phyloP scores from a whole-genome alignment of 73 alveolate species.

The Breviolum minutum region DNA sequence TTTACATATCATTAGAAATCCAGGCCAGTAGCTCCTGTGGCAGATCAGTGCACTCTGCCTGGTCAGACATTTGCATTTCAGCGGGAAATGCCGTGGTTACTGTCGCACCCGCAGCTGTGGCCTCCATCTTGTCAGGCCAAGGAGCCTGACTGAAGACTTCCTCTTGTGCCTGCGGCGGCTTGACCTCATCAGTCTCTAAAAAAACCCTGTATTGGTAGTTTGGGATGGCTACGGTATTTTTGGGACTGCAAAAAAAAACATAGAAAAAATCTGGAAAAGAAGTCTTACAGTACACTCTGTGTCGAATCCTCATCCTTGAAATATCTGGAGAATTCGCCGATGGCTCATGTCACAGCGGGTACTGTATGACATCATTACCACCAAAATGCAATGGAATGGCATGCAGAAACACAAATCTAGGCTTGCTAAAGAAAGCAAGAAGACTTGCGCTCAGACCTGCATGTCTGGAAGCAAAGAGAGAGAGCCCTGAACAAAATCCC shows the following conservation, averaged over 20 bases:
- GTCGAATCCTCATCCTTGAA: no score
- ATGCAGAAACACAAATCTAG: no score
- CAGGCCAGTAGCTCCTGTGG: background rate
- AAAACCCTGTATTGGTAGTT: no score
- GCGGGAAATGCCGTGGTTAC: background rate
- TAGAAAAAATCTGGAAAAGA: background rate
- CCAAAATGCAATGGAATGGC: no score
- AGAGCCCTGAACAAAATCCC: background rate
- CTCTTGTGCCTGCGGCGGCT: background rate
- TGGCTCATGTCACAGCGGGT: no score
- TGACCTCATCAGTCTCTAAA: background rate
- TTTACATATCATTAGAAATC: background rate
- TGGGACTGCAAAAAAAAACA: background rate
- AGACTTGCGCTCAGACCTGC: background rate
- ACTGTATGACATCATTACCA: no score
- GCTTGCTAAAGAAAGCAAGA: background rate
- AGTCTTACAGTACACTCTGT: background rate
- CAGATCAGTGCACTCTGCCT: slow-evolving; percentile 14
- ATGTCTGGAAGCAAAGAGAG: slow-evolving; percentile 15
- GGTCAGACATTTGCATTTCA: background rate
- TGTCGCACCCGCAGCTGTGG: background rate
- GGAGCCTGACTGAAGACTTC: background rate
- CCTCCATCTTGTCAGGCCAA: background rate
- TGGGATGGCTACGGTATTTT: no score
- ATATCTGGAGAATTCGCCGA: background rate